phyloP scores from a whole-genome alignment of 768 basidiomycete genomes.

The Dentipellis fragilis region DNA sequence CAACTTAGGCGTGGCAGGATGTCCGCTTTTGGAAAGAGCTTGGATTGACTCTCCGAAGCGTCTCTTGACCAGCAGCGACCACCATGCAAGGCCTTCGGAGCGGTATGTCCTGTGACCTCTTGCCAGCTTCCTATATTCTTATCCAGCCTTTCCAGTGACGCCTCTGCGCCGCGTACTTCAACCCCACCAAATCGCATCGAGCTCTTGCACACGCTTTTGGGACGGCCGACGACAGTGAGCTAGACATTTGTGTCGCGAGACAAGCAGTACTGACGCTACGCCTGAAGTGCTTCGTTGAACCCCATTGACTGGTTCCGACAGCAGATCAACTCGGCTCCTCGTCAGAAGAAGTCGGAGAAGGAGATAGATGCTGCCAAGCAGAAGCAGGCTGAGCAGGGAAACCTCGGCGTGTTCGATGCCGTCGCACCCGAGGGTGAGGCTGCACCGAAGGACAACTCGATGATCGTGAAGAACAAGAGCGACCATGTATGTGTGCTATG shows the following conservation, averaged over 20 bases:
- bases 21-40: slow-evolving; percentile 4
- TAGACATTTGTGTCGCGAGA: neutral
- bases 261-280: neutral
- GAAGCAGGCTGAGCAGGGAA: slow-evolving; percentile 34
- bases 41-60: neutral
- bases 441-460: neutral
- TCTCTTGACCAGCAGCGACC: neutral
- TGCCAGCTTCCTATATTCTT: neutral
- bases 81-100: slow-evolving; percentile 2
- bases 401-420: slow-evolving; percentile 39
- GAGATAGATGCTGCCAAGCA: slow-evolving; percentile 25
- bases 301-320: slow-evolving; percentile 14
- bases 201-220: slow-evolving; percentile 3
- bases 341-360: slow-evolving; percentile 7
- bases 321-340: slow-evolving; percentile 5
- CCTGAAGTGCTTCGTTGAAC: slow-evolving; percentile 11
- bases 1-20: neutral
- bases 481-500: slow-evolving; percentile 7
- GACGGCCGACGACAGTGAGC: slow-evolving; percentile 11
- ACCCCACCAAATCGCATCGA: slow-evolving; percentile 1
- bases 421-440: slow-evolving; percentile 1
- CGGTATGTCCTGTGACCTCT: slow-evolving; percentile 1
- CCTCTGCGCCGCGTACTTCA: neutral
- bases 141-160: neutral
- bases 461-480: slow-evolving; percentile 2